These are phyloP conservation scores for Sanguinoderma infundibulare DNA, from an alignment of 1,284 basidiomycete species.

Conservation along the genomic window DNA sequence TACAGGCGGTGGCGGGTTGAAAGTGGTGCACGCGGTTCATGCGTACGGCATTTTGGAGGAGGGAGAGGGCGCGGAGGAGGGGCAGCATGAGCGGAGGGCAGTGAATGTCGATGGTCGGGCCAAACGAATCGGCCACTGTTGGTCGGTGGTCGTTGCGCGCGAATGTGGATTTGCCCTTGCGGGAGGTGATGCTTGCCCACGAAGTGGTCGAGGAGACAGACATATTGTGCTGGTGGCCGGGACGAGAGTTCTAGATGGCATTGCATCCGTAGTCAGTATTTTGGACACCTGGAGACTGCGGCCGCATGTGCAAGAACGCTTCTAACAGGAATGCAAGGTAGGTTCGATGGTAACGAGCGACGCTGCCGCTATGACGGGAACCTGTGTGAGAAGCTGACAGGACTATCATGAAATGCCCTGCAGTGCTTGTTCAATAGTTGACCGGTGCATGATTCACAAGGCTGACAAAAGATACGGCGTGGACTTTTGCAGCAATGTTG, in stretches of 20 bases:
- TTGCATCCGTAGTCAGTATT: constrained; percentile 9
- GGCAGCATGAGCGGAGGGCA: constrained; percentile 78
- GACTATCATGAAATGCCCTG: neutral
- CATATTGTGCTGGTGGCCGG: constrained; percentile 49
- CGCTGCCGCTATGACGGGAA: neutral
- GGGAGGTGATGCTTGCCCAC: constrained; percentile 54
- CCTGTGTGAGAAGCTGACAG: neutral
- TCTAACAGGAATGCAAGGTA: neutral
- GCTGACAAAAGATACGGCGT: neutral
- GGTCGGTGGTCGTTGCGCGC: constrained; percentile 47
- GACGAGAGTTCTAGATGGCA: constrained; percentile 22
- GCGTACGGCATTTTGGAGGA: constrained; percentile 86
- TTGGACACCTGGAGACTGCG: neutral
- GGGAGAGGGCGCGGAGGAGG: constrained; percentile 82
- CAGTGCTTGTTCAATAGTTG: no score
- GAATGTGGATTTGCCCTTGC: constrained; percentile 31
- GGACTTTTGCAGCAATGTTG: neutral
- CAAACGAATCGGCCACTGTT: constrained; percentile 48
- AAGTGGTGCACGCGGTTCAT: constrained; percentile 81
- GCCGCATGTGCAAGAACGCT: neutral
- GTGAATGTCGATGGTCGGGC: constrained; percentile 57
- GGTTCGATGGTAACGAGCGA: neutral
- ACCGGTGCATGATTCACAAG: neutral
- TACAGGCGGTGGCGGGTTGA: constrained; percentile 83
- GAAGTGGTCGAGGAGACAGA: constrained; percentile 57